Conservation (phyloP, 2,329 filamentous ascomycete species). For the Cercospora sp. region DNA sequence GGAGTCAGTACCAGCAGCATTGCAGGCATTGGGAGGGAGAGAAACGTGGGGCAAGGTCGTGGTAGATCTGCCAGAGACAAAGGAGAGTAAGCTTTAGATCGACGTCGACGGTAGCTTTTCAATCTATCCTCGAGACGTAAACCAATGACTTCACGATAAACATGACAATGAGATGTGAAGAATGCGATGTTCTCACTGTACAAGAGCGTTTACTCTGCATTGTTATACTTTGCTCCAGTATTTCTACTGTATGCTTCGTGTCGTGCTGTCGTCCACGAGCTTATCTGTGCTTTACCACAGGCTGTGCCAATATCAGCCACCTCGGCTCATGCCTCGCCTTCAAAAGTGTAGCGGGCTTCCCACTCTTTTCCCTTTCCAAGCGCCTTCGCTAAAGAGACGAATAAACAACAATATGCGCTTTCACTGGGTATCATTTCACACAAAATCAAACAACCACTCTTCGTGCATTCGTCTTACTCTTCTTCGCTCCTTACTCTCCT, state of each 20-base stretch:
- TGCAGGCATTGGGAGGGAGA: conserved; percentile 74
- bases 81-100: conserved; percentile 44
- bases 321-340: neutral
- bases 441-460: conserved; percentile 3
- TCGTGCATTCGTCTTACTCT: conserved; percentile 12
- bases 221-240: neutral
- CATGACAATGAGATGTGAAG: neutral
- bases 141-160: neutral
- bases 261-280: conserved; percentile 4
- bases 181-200: neutral
- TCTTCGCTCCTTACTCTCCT: conserved; percentile 26
- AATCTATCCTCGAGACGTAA: neutral
- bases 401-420: neutral
- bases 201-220: neutral
- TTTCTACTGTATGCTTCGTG: neutral
- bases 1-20: conserved; percentile 72
- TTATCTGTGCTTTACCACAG: neutral
- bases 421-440: neutral
- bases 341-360: neutral
- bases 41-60: conserved; percentile 97
- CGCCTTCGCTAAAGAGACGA: conserved; percentile 21
- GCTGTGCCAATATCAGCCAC: neutral
- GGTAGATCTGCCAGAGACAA: conserved; percentile 74
- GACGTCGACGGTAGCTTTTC: neutral
- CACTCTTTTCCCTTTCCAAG: conserved; percentile 8